Percentiles rank a stretch among this genome's conserved stretches.
Evolutionary conservation across 331 rosid species (phyloP).

Genomic region (Acacia concinna): DNA sequence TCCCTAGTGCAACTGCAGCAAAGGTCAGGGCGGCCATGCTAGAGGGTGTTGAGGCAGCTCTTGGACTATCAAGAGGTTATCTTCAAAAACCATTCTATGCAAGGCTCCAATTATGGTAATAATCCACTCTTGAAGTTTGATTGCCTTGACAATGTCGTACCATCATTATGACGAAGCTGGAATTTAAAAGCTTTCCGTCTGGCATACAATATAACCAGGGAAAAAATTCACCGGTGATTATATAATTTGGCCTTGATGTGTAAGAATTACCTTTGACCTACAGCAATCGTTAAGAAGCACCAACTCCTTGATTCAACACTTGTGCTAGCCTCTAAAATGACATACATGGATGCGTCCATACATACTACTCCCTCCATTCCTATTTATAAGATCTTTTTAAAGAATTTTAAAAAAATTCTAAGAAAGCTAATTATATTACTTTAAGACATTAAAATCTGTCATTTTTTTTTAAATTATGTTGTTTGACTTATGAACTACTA

Average conservation of each 20-base stretch:
- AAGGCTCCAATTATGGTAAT: constrained; percentile 79
- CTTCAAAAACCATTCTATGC: constrained; percentile 67
- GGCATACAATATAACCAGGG: no score
- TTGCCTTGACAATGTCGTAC: constrained; percentile 17
- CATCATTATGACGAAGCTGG: constrained; percentile 12
- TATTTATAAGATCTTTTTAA: no score
- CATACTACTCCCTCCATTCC: no score
- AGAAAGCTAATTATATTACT: no score
- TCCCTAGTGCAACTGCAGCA: constrained; percentile 68
- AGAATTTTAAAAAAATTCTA: no score
- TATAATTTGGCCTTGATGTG: neutral
- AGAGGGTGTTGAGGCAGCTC: constrained; percentile 78
- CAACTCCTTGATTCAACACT: no score
- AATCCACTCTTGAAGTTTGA: constrained; percentile 3
- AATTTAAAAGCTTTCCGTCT: constrained; percentile 2
- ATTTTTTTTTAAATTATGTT: no score
- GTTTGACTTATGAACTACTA: no score
- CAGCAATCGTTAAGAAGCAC: neutral
- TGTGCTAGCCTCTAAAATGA: neutral
- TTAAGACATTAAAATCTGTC: no score
- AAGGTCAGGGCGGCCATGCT: constrained; percentile 74
- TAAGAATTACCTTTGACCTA: neutral
- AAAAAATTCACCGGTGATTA: neutral
- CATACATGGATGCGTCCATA: neutral
- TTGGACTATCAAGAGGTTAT: constrained; percentile 69